Base-by-base conservation (phyloP, 177 flowering plant species). In the Vitis hybrid region DNA sequence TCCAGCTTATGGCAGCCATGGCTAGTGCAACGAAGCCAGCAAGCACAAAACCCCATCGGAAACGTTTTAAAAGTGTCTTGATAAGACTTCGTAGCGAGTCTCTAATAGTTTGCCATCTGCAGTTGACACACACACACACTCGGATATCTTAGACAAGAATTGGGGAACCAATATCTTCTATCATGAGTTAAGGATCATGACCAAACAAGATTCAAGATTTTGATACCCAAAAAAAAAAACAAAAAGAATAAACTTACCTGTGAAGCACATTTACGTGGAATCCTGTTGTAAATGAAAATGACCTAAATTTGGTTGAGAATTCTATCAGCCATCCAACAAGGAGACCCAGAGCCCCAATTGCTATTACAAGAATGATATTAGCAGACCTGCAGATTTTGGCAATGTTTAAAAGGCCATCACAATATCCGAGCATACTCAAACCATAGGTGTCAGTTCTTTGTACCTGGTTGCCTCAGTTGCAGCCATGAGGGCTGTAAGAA, bases 401-500 rank as follows among this genome's bases (percentile, higher is more conserved):
- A 59, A 64, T 19, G 17, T 66, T 78, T n/a, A 74, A 64, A 51
- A 35, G 7, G 49, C 3, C 50, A 21, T 2, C n/a, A 21, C 21
- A 52, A 17, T 52, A 59, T 1, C 14, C 17, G 5, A 13, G 30
- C 46, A 11, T 13, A 35, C 40, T 15, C 19, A 6, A 72, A 35
- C 10, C 12, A 14, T 56, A 19, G 13, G 32, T 13, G 19, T 19
- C 14, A 21, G 48, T 30, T 52, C 21, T 7, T 35, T 0, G 0
- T 91, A 91, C 98, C 96, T 88, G 72, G 99, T 92, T 51, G 98
- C 87, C 54, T 90, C 87, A 30, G 84, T 91, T 64, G 64, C 74
- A 50, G 98, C 98, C 93, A 93, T 72, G 21, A 95, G 85, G 52
- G 96, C 99, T 11, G 98, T 95, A 46, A 93, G 82, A 79, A 95